Conservation (phyloP, 2,329 filamentous ascomycete genomes). For the Xylaria sp. region DNA sequence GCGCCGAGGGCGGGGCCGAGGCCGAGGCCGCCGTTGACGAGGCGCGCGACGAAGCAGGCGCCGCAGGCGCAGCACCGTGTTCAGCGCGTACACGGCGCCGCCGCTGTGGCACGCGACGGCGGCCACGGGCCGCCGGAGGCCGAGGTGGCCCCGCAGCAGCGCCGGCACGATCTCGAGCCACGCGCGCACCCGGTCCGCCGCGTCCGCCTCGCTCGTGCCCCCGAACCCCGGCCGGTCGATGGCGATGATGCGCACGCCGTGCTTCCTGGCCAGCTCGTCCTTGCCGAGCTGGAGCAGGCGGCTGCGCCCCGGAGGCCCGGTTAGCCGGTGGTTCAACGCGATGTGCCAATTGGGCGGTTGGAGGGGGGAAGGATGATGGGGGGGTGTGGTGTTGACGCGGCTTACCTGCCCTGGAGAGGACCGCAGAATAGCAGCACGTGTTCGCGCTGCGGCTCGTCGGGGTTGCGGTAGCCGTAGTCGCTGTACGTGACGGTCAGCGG, state of each 20-base stretch:
- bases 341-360: too few species aligned
- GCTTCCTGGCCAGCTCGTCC: conserved; percentile 36
- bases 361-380: too few species aligned
- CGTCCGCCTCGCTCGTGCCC: conserved; percentile 34
- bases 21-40: conserved; percentile 5
- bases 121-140: conserved; percentile 33
- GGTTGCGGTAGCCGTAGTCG: conserved; percentile 23
- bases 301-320: conserved; percentile 12
- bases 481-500: conserved; percentile 25
- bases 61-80: conserved; percentile 27
- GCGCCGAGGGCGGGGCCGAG: conserved; percentile 17
- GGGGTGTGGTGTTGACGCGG: too few species aligned
- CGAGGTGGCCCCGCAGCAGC: conserved; percentile 39
- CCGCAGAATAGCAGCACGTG: conserved; percentile 25
- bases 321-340: background rate
- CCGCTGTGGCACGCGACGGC: conserved; percentile 27
- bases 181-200: conserved; percentile 25
- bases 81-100: conserved; percentile 29
- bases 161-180: conserved; percentile 38
- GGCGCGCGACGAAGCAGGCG: conserved; percentile 22
- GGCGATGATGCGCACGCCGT: conserved; percentile 39
- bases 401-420: conserved; percentile 24
- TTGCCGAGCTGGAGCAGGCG: conserved; percentile 39
- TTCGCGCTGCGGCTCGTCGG: conserved; percentile 6
- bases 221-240: conserved; percentile 43